phyloP scores from a whole-genome alignment of 805 yeast species.

The Saccharomycopsis malanga region DNA sequence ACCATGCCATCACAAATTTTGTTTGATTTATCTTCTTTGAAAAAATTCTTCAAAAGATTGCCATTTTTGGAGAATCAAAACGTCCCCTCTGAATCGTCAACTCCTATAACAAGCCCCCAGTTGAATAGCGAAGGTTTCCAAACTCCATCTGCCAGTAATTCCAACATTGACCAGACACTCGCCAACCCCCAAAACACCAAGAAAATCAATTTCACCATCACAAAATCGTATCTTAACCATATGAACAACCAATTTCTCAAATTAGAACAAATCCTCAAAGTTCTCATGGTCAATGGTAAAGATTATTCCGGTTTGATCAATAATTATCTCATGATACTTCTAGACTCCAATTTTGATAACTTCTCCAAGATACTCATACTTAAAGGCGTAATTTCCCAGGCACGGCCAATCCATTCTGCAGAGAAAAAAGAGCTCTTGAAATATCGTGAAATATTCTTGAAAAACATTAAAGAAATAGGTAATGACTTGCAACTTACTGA shows the following conservation, averaged over 20 bases:
- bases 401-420: constrained; percentile 28
- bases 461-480: constrained; percentile 25
- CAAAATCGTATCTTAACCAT: constrained; percentile 34
- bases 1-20: constrained; percentile 69
- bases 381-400: constrained; percentile 41
- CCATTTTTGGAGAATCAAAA: constrained; percentile 25
- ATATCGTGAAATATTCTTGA: constrained; percentile 35
- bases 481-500: constrained; percentile 6
- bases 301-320: constrained; percentile 61
- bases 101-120: not conserved
- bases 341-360: constrained; percentile 56
- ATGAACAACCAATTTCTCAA: constrained; percentile 36
- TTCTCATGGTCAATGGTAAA: constrained; percentile 54
- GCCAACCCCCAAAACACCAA: constrained; percentile 20
- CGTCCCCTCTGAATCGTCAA: not conserved
- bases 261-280: constrained; percentile 60
- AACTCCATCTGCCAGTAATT: not conserved
- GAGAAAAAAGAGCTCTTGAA: constrained; percentile 33
- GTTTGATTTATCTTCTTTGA: constrained; percentile 62
- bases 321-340: constrained; percentile 57
- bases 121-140: not conserved
- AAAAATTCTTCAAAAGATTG: constrained; percentile 29
- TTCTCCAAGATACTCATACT: constrained; percentile 58
- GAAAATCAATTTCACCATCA: constrained; percentile 18
- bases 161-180: not conserved